Percentiles rank a stretch among this genome's conserved stretches.
Conservation (phyloP, 352 stramenopile genomes). For the Pythium guiyangense region DNA sequence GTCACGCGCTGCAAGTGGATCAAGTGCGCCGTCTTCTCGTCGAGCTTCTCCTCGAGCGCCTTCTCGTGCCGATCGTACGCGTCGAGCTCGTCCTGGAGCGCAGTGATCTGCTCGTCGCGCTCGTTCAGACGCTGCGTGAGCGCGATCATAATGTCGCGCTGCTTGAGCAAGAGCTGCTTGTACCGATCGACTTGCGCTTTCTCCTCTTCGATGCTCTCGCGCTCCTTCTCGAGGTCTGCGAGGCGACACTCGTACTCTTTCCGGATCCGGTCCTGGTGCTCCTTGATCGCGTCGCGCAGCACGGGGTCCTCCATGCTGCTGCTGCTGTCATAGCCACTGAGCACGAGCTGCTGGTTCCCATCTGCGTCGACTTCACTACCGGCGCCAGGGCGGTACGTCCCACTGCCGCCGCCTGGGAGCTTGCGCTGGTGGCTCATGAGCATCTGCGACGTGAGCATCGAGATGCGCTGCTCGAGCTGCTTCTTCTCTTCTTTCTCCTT, state of each 20-base stretch:
- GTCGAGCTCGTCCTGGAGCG: conserved; percentile 94
- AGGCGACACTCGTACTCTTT: conserved; percentile 90
- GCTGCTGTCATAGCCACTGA: background rate
- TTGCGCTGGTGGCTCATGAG: conserved; percentile 76
- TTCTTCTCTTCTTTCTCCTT: conserved; percentile 95
- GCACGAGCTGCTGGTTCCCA: conserved; percentile 4
- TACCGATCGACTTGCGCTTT: conserved; percentile 95
- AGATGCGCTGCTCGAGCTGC: conserved; percentile 91
- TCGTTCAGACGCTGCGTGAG: conserved; percentile 94
- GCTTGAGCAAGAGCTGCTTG: conserved; percentile 95
- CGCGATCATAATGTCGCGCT: conserved; percentile 96
- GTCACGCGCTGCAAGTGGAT: conserved; percentile 92
- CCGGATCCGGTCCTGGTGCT: conserved; percentile 88
- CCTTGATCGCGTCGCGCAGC: conserved; percentile 79
- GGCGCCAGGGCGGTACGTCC: background rate
- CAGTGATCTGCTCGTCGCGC: conserved; percentile 94
- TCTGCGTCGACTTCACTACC: conserved; percentile 13
- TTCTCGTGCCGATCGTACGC: conserved; percentile 91
- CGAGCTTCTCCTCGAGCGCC: conserved; percentile 91
- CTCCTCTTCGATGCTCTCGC: conserved; percentile 93
- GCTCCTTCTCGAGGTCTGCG: conserved; percentile 91
- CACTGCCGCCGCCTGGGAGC: background rate
- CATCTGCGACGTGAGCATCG: conserved; percentile 91
- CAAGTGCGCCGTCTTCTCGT: conserved; percentile 91
- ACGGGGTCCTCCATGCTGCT: conserved; percentile 58